These are phyloP conservation scores for Amaranthus hypochondriacus DNA, from an alignment of 148 eudicot species.

Conservation along the genomic window DNA sequence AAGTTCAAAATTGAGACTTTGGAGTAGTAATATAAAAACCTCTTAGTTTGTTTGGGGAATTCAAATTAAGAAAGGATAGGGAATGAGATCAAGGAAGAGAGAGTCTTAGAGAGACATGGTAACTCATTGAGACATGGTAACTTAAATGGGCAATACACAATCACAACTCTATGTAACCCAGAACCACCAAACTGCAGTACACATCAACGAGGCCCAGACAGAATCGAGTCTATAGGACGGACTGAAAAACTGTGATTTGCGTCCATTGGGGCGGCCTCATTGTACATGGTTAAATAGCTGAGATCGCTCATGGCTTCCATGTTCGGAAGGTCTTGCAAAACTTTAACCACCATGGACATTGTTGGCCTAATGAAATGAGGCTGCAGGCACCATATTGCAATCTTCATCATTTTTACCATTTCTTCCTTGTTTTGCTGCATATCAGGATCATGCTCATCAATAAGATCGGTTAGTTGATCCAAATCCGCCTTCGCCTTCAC, in stretches of 20 bases:
- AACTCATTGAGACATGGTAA: no score
- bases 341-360: constrained; percentile 24
- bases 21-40: no score
- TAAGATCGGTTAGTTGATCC: constrained; percentile 9
- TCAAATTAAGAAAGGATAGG: no score
- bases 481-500: constrained; percentile 13
- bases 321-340: constrained; percentile 12
- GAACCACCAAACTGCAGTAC: neutral
- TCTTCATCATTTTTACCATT: constrained; percentile 22
- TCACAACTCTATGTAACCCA: no score
- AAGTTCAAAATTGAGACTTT: no score
- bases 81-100: no score
- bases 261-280: neutral
- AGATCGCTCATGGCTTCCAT: neutral
- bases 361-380: constrained; percentile 21
- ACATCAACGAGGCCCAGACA: constrained; percentile 7
- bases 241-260: neutral
- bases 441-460: constrained; percentile 3
- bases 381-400: constrained; percentile 25
- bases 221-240: constrained; percentile 8
- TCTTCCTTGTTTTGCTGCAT: constrained; percentile 15
- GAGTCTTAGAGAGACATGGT: no score
- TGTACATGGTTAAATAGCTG: neutral
- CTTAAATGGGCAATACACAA: no score
- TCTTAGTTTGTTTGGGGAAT: no score